These are phyloP conservation scores for Ophiostoma ulmi DNA, from an alignment of 2,329 filamentous ascomycete species.

Conservation along the genomic window DNA sequence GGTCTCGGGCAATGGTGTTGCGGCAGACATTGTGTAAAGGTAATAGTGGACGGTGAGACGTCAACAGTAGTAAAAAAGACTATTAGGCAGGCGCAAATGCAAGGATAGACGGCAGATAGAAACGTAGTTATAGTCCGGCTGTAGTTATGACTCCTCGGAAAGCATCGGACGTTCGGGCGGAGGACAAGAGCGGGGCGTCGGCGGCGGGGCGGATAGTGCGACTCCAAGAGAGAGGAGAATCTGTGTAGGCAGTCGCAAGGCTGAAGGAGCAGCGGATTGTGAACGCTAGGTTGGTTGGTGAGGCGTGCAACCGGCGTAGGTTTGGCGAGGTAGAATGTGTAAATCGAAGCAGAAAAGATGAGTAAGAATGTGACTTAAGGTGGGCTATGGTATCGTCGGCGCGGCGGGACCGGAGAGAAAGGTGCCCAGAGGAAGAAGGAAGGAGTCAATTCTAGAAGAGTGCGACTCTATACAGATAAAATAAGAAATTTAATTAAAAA, in stretches of 20 bases:
- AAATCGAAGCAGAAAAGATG: neutral
- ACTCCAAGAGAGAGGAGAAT: neutral
- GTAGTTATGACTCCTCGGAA: constrained; percentile 9
- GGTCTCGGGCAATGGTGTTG: constrained; percentile 51
- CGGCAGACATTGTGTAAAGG: constrained; percentile 35
- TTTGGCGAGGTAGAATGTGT: neutral
- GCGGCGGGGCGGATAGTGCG: neutral
- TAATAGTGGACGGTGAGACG: neutral
- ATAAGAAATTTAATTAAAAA: neutral
- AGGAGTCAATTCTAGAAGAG: neutral
- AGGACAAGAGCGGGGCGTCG: constrained; percentile 6
- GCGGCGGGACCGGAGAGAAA: constrained; percentile 1
- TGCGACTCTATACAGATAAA: neutral
- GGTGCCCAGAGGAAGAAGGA: neutral
- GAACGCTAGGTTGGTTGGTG: neutral
- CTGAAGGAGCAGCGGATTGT: neutral
- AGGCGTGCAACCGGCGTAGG: neutral
- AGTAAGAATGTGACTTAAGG: neutral
- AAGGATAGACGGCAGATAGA: neutral
- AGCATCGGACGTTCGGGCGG: constrained; percentile 3
- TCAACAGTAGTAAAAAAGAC: no score
- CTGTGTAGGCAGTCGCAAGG: neutral
- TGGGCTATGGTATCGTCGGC: constrained; percentile 10
- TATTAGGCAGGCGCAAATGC: neutral
- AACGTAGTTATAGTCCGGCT: neutral